Percentiles rank a stretch among this genome's conserved stretches.
These are phyloP conservation scores for Oryza nivara DNA, from an alignment of 176 grass and related monocot genomes.

Conservation along the genomic window DNA sequence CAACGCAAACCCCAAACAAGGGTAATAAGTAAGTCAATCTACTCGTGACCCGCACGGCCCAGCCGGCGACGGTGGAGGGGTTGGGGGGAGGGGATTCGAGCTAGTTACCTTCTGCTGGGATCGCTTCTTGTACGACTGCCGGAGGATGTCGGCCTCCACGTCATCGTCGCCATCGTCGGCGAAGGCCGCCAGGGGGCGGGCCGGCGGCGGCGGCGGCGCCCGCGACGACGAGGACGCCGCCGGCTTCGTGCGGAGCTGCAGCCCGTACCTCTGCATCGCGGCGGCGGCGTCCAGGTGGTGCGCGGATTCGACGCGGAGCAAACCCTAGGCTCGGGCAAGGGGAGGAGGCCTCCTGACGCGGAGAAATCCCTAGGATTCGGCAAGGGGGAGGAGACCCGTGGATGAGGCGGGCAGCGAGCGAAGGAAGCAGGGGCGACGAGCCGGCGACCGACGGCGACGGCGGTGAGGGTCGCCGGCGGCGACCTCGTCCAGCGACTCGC, in stretches of 20 bases:
- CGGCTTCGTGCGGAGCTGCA: conserved; percentile 70
- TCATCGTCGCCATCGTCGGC: conserved; percentile 76
- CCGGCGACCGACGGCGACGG: background rate
- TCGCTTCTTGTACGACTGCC: conserved; percentile 74
- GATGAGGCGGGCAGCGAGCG: background rate
- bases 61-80: background rate
- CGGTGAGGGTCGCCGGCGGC: too few relatives aligned
- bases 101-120: conserved; percentile 72
- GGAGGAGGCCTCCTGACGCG: background rate
- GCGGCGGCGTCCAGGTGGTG: background rate
- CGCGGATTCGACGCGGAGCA: conserved; percentile 7
- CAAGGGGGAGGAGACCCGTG: background rate
- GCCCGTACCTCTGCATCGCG: conserved; percentile 84
- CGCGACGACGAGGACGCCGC: conserved; percentile 54
- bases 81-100: background rate
- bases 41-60: background rate
- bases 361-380: background rate
- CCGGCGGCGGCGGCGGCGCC: conserved; percentile 37
- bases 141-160: conserved; percentile 85
- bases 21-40: background rate
- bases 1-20: background rate
- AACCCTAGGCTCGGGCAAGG: conserved; percentile 43
- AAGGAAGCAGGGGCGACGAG: background rate
- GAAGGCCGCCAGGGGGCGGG: conserved; percentile 63
- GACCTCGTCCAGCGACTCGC: background rate